phyloP scores from a whole-genome alignment of 2,329 filamentous ascomycete genomes.

The Davidsoniella neocaledoniae region DNA sequence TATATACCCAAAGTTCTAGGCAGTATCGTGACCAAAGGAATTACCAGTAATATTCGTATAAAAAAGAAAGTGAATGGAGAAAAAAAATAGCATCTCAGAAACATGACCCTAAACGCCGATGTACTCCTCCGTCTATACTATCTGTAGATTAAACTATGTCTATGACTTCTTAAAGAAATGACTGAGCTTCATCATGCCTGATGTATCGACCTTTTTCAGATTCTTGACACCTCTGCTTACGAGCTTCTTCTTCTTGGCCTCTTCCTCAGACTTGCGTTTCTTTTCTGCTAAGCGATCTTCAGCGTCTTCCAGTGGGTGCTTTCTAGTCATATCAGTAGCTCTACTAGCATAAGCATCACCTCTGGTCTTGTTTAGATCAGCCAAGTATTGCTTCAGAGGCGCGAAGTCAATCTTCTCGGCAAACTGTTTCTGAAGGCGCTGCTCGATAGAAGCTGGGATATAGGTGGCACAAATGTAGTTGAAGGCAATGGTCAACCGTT shows the following conservation, averaged over 20 bases:
- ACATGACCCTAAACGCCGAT: too few species aligned
- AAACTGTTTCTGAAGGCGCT: constrained; percentile 26
- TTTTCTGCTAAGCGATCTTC: constrained; percentile 54
- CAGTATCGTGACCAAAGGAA: too few species aligned
- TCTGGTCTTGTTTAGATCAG: constrained; percentile 47
- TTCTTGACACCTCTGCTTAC: constrained; percentile 63
- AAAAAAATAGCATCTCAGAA: not conserved
- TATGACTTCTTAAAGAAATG: constrained; percentile 70
- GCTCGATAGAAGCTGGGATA: constrained; percentile 29
- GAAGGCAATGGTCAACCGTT: constrained; percentile 47
- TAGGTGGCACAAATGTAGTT: constrained; percentile 49
- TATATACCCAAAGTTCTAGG: not conserved
- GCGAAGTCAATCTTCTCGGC: constrained; percentile 44
- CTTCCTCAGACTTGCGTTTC: constrained; percentile 72
- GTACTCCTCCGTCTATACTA: too few species aligned
- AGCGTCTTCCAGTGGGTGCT: constrained; percentile 49
- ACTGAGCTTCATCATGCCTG: constrained; percentile 94
- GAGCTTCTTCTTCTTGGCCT: constrained; percentile 63
- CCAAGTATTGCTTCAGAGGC: constrained; percentile 53
- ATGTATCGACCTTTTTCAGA: constrained; percentile 77
- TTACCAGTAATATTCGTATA: too few species aligned
- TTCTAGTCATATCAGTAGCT: constrained; percentile 54
- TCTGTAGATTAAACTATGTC: not conserved
- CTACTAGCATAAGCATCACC: constrained; percentile 55
- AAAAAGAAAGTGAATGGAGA: not conserved